phyloP scores from a whole-genome alignment of 208 protist species.

The Tritrichomonas musculus region DNA sequence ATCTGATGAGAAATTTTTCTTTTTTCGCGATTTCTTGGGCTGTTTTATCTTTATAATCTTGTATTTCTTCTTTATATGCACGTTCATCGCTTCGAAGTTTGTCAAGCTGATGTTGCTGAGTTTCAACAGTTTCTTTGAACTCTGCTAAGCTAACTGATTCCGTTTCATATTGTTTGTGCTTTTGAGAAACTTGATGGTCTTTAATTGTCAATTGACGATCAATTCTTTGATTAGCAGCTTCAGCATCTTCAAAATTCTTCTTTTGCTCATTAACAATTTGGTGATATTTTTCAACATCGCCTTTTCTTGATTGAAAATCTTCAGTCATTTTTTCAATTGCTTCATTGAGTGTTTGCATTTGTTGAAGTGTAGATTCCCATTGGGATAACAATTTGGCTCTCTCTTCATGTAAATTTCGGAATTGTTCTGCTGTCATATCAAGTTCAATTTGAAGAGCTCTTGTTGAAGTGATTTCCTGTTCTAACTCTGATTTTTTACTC shows the following conservation, averaged over 20 bases:
- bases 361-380: conserved; percentile 16
- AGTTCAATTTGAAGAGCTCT: conserved; percentile 11
- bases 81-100: neutral
- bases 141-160: neutral
- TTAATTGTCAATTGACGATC: neutral
- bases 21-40: neutral
- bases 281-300: neutral
- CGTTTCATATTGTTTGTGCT: conserved; percentile 15
- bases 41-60: neutral
- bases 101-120: neutral
- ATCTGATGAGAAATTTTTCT: neutral
- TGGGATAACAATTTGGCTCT: neutral
- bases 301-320: neutral
- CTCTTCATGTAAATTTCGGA: conserved; percentile 23
- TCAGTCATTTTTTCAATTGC: conserved; percentile 6
- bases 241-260: neutral
- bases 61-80: neutral
- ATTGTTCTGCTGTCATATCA: conserved; percentile 32
- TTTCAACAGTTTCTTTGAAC: conserved; percentile 8
- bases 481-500: neutral
- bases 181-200: conserved; percentile 13
- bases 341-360: neutral
- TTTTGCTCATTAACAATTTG: neutral
- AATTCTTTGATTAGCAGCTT: neutral
- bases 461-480: neutral